Percentiles rank a stretch among this genome's conserved stretches.
These are phyloP conservation scores for Pythium oligandrum DNA, from an alignment of 352 stramenopile species.

Conservation along the genomic window DNA sequence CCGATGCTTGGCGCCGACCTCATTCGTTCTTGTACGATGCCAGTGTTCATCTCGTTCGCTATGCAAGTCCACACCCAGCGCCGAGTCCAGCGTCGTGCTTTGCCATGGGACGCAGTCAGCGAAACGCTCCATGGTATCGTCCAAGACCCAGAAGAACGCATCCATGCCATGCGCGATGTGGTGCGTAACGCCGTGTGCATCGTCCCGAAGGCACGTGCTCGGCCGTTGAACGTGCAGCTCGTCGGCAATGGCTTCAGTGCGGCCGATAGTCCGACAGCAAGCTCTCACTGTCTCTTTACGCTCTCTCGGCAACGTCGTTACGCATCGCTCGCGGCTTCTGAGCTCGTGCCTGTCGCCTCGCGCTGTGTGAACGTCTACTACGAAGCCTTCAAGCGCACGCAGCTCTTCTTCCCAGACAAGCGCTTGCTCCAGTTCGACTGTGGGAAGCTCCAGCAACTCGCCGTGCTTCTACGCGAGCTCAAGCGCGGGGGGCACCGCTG, in stretches of 20 bases:
- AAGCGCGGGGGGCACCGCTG: constrained; percentile 92
- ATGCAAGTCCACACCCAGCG: constrained; percentile 62
- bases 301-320: constrained; percentile 29
- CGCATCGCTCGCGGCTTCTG: constrained; percentile 15
- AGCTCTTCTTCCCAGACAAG: constrained; percentile 97
- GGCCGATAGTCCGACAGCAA: constrained; percentile 4
- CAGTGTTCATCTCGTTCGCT: constrained; percentile 62
- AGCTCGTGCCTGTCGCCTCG: constrained; percentile 26
- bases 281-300: constrained; percentile 24
- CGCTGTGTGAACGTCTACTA: constrained; percentile 43
- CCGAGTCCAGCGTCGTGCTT: background rate
- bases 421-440: constrained; percentile 96
- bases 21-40: constrained; percentile 41
- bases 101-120: background rate
- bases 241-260: constrained; percentile 33
- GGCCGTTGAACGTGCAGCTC: constrained; percentile 30
- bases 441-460: constrained; percentile 88
- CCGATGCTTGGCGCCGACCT: constrained; percentile 47
- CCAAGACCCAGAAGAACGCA: constrained; percentile 30
- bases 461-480: constrained; percentile 93
- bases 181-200: constrained; percentile 70
- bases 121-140: constrained; percentile 50
- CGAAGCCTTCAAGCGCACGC: constrained; percentile 67
- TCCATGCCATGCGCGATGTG: constrained; percentile 34
- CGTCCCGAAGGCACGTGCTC: constrained; percentile 62